Evolutionary conservation across 345 rosid species (phyloP).

Genomic region (Gynandropsis gynandra): DNA sequence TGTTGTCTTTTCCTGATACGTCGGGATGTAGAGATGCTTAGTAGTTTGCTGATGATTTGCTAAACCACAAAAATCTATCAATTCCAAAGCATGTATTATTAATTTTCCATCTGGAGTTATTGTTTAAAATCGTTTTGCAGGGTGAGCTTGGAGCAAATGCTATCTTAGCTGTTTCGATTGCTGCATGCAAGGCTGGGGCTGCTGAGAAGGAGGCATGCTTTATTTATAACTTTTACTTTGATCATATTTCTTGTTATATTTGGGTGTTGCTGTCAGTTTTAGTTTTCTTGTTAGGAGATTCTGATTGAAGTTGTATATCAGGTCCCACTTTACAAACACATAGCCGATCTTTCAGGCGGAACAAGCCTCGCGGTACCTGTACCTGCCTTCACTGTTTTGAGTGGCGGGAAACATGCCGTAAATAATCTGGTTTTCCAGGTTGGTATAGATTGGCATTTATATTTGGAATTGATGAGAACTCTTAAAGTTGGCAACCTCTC

Average conservation of each 20-base stretch:
- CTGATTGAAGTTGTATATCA: constrained; percentile 27
- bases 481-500: not conserved
- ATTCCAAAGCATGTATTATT: not conserved
- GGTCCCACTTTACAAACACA: constrained; percentile 90
- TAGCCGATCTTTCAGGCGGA: constrained; percentile 78
- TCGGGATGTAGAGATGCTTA: not conserved
- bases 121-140: constrained; percentile 30
- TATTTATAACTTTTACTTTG: constrained; percentile 4
- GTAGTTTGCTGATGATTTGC: constrained; percentile 3
- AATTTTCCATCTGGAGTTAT: not conserved
- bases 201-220: constrained; percentile 79
- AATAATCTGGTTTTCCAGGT: constrained; percentile 80
- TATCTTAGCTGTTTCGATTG: constrained; percentile 85
- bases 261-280: not conserved
- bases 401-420: constrained; percentile 90
- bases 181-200: constrained; percentile 99
- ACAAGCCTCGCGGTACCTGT: constrained; percentile 64
- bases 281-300: constrained; percentile 15
- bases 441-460: constrained; percentile 12
- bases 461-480: not conserved
- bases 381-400: constrained; percentile 89
- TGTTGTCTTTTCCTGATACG: not conserved
- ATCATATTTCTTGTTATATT: not conserved
- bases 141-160: constrained; percentile 92
- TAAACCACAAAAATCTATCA: not conserved